Evolutionary conservation across 192 early-diverging fungal genomes (phyloP).

Genomic region (Irineochytrium annulatum): DNA sequence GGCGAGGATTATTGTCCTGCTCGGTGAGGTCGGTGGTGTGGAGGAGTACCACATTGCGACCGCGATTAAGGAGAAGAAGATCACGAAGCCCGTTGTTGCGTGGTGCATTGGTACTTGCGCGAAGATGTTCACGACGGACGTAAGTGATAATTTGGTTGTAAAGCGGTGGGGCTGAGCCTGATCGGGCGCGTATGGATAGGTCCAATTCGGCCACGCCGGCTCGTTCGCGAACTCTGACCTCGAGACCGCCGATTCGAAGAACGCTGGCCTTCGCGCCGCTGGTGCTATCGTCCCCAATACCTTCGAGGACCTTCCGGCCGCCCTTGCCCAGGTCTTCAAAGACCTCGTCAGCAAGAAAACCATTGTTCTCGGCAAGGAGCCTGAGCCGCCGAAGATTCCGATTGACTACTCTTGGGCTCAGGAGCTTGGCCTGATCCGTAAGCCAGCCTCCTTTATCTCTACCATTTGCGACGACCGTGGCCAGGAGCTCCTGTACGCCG

Average conservation of each 20-base stretch:
- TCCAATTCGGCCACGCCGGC: constrained; percentile 98
- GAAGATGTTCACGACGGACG: constrained; percentile 96
- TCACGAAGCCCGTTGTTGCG: constrained; percentile 98
- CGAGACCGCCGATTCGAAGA: constrained; percentile 97
- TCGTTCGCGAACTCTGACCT: constrained; percentile 91
- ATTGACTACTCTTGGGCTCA: constrained; percentile 99
- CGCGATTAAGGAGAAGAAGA: constrained; percentile 80
- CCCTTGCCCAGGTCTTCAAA: constrained; percentile 72
- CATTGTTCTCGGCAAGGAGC: constrained; percentile 74
- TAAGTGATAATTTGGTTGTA: background rate
- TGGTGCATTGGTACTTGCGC: constrained; percentile 99
- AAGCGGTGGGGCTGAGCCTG: background rate
- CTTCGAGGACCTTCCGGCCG: constrained; percentile 88
- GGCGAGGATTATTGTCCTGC: constrained; percentile 90
- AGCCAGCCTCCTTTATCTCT: constrained; percentile 96
- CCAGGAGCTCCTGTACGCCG: constrained; percentile 96
- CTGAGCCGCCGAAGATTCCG: constrained; percentile 95
- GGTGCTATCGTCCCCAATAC: constrained; percentile 93
- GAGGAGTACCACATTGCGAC: constrained; percentile 95
- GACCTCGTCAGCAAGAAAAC: constrained; percentile 68
- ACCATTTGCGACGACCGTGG: constrained; percentile 99
- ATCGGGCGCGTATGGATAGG: constrained; percentile 20
- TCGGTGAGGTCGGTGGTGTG: constrained; percentile 97
- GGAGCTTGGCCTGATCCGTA: constrained; percentile 96
- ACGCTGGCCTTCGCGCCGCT: constrained; percentile 74